Conservation (phyloP, 805 yeast species). For the Metschnikowia arizonensis region DNA sequence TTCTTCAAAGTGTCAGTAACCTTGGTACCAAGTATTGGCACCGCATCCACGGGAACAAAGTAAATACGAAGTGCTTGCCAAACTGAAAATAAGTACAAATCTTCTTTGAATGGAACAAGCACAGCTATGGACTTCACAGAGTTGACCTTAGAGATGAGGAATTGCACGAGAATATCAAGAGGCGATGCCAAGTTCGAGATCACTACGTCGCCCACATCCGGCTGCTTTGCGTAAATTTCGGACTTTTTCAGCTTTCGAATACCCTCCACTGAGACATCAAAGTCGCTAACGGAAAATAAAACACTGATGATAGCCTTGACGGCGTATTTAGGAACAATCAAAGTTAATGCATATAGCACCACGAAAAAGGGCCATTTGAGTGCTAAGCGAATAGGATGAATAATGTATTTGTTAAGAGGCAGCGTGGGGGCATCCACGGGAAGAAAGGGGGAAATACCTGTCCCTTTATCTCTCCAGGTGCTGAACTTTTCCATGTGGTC, state of each 20-base stretch:
- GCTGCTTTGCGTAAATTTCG: conserved; percentile 30
- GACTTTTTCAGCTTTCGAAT: conserved; percentile 41
- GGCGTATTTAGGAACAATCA: conserved; percentile 20
- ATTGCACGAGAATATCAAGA: conserved; percentile 46
- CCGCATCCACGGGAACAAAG: conserved; percentile 19
- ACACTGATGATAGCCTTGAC: conserved; percentile 18
- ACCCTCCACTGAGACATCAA: conserved; percentile 45
- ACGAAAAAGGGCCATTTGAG: conserved; percentile 30
- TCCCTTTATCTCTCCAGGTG: conserved; percentile 81
- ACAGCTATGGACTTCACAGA: conserved; percentile 25
- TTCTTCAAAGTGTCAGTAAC: conserved; percentile 19
- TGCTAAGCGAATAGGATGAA: conserved; percentile 14
- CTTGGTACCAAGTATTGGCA: conserved; percentile 8
- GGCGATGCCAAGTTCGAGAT: conserved; percentile 60
- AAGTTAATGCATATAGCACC: conserved; percentile 16
- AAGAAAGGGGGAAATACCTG: conserved; percentile 89
- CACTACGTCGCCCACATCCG: conserved; percentile 45
- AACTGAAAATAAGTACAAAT: conserved; percentile 26
- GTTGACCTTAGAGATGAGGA: conserved; percentile 23
- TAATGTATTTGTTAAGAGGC: conserved; percentile 9
- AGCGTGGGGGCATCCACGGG: conserved; percentile 42
- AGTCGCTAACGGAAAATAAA: conserved; percentile 35
- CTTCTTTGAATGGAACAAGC: conserved; percentile 38
- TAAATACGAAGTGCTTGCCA: conserved; percentile 24
- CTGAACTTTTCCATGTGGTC: conserved; percentile 48